Conservation (phyloP, 306 rosid species). For the Morella rubra region DNA sequence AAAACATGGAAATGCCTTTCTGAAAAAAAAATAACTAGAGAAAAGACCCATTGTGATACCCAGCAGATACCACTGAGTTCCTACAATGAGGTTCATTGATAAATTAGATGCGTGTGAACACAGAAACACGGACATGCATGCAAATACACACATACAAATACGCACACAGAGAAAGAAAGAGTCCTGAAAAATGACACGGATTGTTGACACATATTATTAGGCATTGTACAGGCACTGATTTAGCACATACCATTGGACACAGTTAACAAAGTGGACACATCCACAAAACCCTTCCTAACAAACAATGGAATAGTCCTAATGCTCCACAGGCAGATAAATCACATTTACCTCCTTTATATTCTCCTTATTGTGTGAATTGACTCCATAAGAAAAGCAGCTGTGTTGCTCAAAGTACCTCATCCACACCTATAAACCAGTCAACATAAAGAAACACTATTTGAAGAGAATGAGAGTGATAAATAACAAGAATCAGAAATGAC, state of each 20-base stretch:
- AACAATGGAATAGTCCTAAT: background rate
- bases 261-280: slow-evolving; percentile 7
- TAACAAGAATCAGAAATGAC: background rate
- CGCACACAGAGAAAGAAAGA: no score
- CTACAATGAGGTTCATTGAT: no score
- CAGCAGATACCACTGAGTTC: no score
- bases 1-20: no score
- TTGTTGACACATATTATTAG: background rate
- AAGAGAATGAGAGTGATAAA: background rate
- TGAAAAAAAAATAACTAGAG: no score
- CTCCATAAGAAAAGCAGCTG: slow-evolving; percentile 55
- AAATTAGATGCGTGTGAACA: no score
- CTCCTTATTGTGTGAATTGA: slow-evolving; percentile 82
- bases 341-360: slow-evolving; percentile 63
- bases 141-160: background rate
- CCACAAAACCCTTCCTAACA: slow-evolving; percentile 6
- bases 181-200: no score
- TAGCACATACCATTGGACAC: background rate
- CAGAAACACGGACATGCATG: no score
- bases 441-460: background rate
- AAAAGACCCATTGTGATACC: no score
- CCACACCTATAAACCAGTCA: slow-evolving; percentile 57
- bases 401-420: slow-evolving; percentile 50
- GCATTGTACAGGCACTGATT: background rate
- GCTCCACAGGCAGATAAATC: background rate